A percentile compares a stretch with the other conserved stretches of the same genome.
Conservation (phyloP, 176 grass and related monocot genomes). For the Carex littledalei region DNA sequence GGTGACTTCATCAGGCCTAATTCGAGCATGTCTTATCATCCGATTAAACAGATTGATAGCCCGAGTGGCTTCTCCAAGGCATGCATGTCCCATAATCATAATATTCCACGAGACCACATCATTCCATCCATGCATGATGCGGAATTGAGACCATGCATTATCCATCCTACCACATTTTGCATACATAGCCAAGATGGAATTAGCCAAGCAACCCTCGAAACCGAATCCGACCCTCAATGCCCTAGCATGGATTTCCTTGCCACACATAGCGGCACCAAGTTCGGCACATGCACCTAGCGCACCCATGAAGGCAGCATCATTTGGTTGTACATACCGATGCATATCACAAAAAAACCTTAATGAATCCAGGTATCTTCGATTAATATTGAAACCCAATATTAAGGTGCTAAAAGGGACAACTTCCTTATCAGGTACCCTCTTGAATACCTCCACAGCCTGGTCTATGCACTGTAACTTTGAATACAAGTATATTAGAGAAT, state of each 20-base stretch:
- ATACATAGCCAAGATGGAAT: conserved; percentile 84
- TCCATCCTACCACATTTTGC: conserved; percentile 79
- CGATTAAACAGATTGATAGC: conserved; percentile 53
- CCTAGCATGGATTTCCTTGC: conserved; percentile 89
- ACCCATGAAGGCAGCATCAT: conserved; percentile 65
- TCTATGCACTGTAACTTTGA: conserved; percentile 68
- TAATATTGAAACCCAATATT: conserved; percentile 76
- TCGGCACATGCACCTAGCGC: conserved; percentile 73
- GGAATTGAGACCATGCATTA: conserved; percentile 73
- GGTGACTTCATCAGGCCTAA: conserved; percentile 81
- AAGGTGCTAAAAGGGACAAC: conserved; percentile 77
- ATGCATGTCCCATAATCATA: conserved; percentile 75
- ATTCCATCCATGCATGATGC: conserved; percentile 30
- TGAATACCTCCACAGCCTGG: conserved; percentile 80
- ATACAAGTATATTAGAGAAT: conserved; percentile 79
- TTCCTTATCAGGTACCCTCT: conserved; percentile 70
- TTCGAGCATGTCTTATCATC: conserved; percentile 50
- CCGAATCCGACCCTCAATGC: conserved; percentile 51
- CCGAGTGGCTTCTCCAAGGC: conserved; percentile 43
- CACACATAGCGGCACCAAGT: conserved; percentile 53
- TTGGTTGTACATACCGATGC: conserved; percentile 70
- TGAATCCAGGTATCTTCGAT: conserved; percentile 72
- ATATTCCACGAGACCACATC: conserved; percentile 92
- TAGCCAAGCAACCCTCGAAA: conserved; percentile 59
- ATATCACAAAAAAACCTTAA: conserved; percentile 75